phyloP scores from a whole-genome alignment of 495 filamentous ascomycete species.

The Bryoglossum gracile region DNA sequence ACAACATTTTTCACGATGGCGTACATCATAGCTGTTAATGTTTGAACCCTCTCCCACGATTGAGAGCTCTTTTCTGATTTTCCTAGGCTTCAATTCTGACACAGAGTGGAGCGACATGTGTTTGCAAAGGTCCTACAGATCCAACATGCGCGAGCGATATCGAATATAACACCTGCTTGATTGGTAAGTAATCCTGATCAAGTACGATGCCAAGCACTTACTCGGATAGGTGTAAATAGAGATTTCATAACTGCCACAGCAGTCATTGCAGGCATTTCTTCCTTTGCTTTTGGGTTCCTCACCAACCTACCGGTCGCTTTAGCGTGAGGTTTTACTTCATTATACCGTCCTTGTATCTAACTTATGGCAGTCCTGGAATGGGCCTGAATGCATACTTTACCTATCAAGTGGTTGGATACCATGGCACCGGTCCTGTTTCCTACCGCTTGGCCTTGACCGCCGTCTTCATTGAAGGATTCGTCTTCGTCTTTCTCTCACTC shows the following conservation, averaged over 20 bases:
- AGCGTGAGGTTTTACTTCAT: constrained; percentile 47
- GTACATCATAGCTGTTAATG: constrained; percentile 62
- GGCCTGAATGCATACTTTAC: constrained; percentile 78
- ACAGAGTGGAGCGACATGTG: constrained; percentile 61
- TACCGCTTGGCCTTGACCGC: constrained; percentile 70
- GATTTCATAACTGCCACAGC: constrained; percentile 76
- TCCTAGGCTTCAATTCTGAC: constrained; percentile 46
- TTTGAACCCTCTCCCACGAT: constrained; percentile 10
- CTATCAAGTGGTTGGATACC: constrained; percentile 71
- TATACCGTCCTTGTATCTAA: too few species aligned
- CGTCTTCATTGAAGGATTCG: constrained; percentile 72
- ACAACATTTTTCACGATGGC: constrained; percentile 85
- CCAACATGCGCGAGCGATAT: constrained; percentile 45
- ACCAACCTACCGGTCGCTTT: constrained; percentile 49
- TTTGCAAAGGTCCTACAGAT: constrained; percentile 43
- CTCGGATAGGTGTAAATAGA: constrained; percentile 49
- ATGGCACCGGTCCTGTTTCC: constrained; percentile 57
- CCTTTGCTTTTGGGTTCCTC: constrained; percentile 43
- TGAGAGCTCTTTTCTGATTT: constrained; percentile 1
- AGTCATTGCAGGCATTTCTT: constrained; percentile 52
- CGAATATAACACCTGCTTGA: constrained; percentile 51
- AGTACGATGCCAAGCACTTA: not conserved
- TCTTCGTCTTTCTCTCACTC: constrained; percentile 55
- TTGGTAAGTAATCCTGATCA: constrained; percentile 21
- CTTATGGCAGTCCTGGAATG: constrained; percentile 58